A percentile compares a stretch with the other conserved stretches of the same genome.
Conservation (phyloP, 345 rosid species). For the Citrus glauca region DNA sequence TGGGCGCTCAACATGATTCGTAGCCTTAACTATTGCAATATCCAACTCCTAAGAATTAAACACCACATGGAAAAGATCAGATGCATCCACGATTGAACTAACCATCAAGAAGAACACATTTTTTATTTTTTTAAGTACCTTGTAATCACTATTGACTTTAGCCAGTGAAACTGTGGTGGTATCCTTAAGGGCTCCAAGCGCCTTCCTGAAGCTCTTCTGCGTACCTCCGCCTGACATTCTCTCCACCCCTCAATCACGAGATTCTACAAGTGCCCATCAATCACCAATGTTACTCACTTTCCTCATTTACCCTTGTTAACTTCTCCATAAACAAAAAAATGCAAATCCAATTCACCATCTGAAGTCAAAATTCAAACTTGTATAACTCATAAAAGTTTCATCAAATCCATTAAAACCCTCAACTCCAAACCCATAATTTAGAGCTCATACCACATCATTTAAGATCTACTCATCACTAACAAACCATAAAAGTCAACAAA, state of each 20-base stretch:
- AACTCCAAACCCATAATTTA: not conserved
- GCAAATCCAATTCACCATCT: not conserved
- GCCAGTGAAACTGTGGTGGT: slow-evolving; percentile 97
- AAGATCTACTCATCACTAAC: slow-evolving; percentile 20
- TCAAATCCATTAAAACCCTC: slow-evolving; percentile 11
- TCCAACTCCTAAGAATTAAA: slow-evolving; percentile 63
- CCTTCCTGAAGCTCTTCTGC: slow-evolving; percentile 88
- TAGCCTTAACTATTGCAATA: slow-evolving; percentile 91
- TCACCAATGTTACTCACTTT: slow-evolving; percentile 5
- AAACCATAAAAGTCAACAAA: not conserved
- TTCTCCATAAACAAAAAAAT: not conserved
- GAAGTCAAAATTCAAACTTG: not conserved
- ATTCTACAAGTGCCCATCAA: slow-evolving; percentile 25
- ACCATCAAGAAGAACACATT: not conserved
- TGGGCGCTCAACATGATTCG: slow-evolving; percentile 90
- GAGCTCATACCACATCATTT: slow-evolving; percentile 6
- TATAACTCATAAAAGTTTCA: not conserved
- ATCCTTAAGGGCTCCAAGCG: slow-evolving; percentile 94
- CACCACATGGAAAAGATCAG: slow-evolving; percentile 9
- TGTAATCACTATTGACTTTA: slow-evolving; percentile 92
- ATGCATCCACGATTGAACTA: not conserved
- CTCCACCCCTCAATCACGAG: slow-evolving; percentile 34
- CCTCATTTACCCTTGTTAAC: not conserved
- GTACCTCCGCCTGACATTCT: slow-evolving; percentile 82
- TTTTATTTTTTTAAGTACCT: slow-evolving; percentile 43